phyloP scores from a whole-genome alignment of 306 rosid species.

The Vachellia pachyceras region DNA sequence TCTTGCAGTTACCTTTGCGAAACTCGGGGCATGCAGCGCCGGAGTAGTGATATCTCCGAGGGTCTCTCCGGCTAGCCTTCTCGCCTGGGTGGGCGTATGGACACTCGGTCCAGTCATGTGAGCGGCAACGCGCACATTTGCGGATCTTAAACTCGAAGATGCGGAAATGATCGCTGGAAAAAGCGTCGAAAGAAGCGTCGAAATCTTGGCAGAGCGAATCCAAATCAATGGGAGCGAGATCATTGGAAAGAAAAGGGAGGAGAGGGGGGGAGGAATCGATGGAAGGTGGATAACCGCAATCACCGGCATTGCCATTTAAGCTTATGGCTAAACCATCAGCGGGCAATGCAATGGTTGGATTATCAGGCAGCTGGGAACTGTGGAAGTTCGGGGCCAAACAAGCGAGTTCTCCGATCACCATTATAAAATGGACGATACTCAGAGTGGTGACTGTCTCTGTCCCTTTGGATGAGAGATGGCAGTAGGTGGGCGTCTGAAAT shows the following conservation, averaged over 20 bases:
- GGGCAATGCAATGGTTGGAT: constrained; percentile 40
- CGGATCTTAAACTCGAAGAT: constrained; percentile 84
- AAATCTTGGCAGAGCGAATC: constrained; percentile 44
- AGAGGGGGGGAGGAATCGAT: constrained; percentile 48
- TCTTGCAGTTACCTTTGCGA: constrained; percentile 69
- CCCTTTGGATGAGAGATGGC: not conserved
- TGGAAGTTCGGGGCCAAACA: constrained; percentile 46
- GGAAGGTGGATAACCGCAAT: constrained; percentile 35
- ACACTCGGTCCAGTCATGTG: constrained; percentile 94
- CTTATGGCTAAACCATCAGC: constrained; percentile 23
- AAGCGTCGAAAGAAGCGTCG: constrained; percentile 48
- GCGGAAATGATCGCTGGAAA: constrained; percentile 74
- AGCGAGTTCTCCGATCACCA: constrained; percentile 46
- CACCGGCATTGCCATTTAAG: constrained; percentile 41
- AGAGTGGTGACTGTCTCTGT: no score
- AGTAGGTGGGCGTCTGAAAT: not conserved
- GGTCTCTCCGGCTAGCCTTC: constrained; percentile 94
- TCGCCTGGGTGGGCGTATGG: constrained; percentile 93
- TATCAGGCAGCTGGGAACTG: constrained; percentile 45
- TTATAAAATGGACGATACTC: not conserved
- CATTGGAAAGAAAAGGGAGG: constrained; percentile 51
- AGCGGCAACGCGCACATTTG: constrained; percentile 69
- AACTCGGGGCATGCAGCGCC: constrained; percentile 76
- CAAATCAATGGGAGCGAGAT: constrained; percentile 33
- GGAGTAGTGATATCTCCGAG: constrained; percentile 71